Conservation (phyloP, 2,329 filamentous ascomycete genomes). For the Triangularia setosa region DNA sequence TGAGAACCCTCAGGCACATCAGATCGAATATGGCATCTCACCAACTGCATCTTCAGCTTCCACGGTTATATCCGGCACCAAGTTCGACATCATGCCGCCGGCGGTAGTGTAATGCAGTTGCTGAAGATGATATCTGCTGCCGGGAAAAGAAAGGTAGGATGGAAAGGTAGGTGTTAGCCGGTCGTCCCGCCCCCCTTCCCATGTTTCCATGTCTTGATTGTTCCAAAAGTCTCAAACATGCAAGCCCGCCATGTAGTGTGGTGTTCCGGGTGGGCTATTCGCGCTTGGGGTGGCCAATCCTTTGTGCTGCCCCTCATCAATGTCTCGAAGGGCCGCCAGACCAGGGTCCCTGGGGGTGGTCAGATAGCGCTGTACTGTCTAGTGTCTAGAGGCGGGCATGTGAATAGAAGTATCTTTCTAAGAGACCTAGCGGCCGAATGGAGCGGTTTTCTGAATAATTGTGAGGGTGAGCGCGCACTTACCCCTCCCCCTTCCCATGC, state of each 20-base stretch:
- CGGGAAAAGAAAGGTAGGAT: too few species aligned
- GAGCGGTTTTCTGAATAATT: not conserved
- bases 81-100: not conserved
- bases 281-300: conserved; percentile 18
- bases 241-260: conserved; percentile 7
- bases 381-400: not conserved
- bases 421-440: not conserved
- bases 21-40: not conserved
- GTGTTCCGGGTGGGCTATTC: conserved; percentile 12
- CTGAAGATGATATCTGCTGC: too few species aligned
- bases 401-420: not conserved
- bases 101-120: not conserved
- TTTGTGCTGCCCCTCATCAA: conserved; percentile 9
- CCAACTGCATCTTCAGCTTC: not conserved
- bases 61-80: not conserved
- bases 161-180: too few species aligned
- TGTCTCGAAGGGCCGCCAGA: conserved; percentile 3
- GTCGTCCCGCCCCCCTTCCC: too few species aligned
- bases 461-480: not conserved
- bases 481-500: not conserved
- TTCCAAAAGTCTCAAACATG: conserved; percentile 16
- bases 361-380: not conserved
- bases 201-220: conserved; percentile 3
- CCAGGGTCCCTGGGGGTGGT: not conserved
- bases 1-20: not conserved